Evolutionary conservation across 495 filamentous ascomycete genomes (phyloP).

Genomic region (Immersiella caudata): DNA sequence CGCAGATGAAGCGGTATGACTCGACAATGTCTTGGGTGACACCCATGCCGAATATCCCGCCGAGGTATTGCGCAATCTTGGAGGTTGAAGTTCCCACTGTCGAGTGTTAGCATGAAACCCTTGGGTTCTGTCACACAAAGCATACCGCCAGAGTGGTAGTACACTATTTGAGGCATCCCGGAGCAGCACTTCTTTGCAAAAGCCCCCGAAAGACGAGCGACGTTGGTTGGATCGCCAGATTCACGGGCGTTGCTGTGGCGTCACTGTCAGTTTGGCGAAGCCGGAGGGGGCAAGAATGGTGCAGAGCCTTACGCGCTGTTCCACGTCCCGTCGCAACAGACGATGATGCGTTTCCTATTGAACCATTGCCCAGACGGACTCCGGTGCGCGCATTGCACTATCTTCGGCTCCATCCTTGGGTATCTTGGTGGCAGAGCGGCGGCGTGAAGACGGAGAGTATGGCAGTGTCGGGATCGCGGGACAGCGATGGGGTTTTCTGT

Average conservation of each 20-base stretch:
- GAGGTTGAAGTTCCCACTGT: conserved; percentile 19
- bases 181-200: conserved; percentile 16
- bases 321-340: conserved; percentile 31
- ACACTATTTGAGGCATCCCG: conserved; percentile 23
- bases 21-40: conserved; percentile 51
- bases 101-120: not conserved
- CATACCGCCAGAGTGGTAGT: conserved; percentile 25
- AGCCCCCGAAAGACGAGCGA: conserved; percentile 16
- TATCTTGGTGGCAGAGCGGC: too few relatives aligned
- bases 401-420: not conserved
- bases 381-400: not conserved
- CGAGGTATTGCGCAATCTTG: conserved; percentile 15
- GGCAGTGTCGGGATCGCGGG: not conserved
- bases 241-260: not conserved
- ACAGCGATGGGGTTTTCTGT: not conserved
- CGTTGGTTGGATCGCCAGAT: conserved; percentile 16
- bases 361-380: not conserved
- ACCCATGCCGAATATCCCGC: conserved; percentile 10
- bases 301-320: conserved; percentile 6
- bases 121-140: too few relatives aligned
- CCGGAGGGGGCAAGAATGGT: not conserved
- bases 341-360: conserved; percentile 22
- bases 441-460: not conserved
- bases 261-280: not conserved
- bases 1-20: conserved; percentile 60